phyloP scores from a whole-genome alignment of 345 rosid species.

The Boechera stricta region DNA sequence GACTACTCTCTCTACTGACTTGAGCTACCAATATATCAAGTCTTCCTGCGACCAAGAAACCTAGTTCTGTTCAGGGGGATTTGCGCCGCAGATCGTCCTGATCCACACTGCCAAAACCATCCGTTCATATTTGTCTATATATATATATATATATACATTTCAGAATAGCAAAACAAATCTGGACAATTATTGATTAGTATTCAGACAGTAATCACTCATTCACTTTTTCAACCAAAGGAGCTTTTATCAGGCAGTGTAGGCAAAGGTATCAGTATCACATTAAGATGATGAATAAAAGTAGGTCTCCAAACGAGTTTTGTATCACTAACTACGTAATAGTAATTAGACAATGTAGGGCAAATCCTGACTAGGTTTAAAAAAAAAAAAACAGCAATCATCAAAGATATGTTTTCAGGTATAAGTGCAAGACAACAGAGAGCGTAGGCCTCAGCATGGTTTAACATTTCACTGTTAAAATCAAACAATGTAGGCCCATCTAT shows the following conservation, averaged over 20 bases:
- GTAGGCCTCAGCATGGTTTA: not conserved
- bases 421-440: not conserved
- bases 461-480: not conserved
- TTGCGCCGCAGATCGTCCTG: slow-evolving; percentile 37
- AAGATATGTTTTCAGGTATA: not conserved
- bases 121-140: not conserved
- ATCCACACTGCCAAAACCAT: slow-evolving; percentile 69
- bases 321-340: not conserved
- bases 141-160: too few relatives aligned
- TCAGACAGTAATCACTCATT: not conserved
- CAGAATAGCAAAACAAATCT: not conserved
- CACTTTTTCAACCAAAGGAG: not conserved
- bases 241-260: not conserved
- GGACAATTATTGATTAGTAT: not conserved
- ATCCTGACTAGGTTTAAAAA: not conserved
- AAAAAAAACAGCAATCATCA: not conserved
- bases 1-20: not conserved
- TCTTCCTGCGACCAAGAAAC: too few relatives aligned
- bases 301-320: not conserved
- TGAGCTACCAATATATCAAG: not conserved
- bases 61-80: too few relatives aligned
- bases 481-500: not conserved
- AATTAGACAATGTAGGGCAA: not conserved
- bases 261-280: not conserved
- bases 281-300: not conserved